Evolutionary conservation across 768 basidiomycete species (phyloP).

Genomic region (Royoungia palumana): DNA sequence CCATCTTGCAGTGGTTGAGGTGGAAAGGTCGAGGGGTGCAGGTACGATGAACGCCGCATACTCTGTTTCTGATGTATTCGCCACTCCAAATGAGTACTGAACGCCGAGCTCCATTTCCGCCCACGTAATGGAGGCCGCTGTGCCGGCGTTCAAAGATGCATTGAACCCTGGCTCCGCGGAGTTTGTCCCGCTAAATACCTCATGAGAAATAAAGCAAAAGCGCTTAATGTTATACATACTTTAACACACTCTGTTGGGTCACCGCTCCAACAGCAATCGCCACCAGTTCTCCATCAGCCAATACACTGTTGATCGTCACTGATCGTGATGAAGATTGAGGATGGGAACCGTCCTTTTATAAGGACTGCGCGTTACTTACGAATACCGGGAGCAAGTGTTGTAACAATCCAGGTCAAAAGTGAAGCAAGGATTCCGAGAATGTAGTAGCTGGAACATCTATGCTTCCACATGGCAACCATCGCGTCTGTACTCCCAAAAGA

Average conservation of each 20-base stretch:
- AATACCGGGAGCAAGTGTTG: slow-evolving; percentile 24
- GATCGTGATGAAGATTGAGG: background rate
- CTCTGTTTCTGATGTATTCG: slow-evolving; percentile 10
- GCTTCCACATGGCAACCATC: slow-evolving; percentile 15
- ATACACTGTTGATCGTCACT: slow-evolving; percentile 23
- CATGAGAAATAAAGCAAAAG: background rate
- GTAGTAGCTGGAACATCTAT: slow-evolving; percentile 23
- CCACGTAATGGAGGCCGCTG: slow-evolving; percentile 24
- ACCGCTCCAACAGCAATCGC: slow-evolving; percentile 25
- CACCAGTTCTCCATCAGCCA: slow-evolving; percentile 20
- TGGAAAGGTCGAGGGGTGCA: slow-evolving; percentile 15
- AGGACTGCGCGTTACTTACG: slow-evolving; percentile 15
- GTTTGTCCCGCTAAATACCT: slow-evolving; percentile 7
- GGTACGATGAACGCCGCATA: slow-evolving; percentile 21
- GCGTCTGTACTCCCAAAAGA: slow-evolving; percentile 17
- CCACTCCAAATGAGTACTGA: slow-evolving; percentile 22
- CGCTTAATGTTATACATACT: slow-evolving; percentile 8
- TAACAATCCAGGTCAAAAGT: slow-evolving; percentile 17
- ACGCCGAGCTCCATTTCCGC: slow-evolving; percentile 24
- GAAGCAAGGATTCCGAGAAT: slow-evolving; percentile 15
- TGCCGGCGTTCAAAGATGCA: slow-evolving; percentile 6
- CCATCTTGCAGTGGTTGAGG: slow-evolving; percentile 24
- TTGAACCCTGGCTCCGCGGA: background rate
- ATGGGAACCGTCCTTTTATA: background rate
- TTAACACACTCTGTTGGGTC: slow-evolving; percentile 21